phyloP scores from a whole-genome alignment of 768 basidiomycete genomes.

The Trametes cingulata region DNA sequence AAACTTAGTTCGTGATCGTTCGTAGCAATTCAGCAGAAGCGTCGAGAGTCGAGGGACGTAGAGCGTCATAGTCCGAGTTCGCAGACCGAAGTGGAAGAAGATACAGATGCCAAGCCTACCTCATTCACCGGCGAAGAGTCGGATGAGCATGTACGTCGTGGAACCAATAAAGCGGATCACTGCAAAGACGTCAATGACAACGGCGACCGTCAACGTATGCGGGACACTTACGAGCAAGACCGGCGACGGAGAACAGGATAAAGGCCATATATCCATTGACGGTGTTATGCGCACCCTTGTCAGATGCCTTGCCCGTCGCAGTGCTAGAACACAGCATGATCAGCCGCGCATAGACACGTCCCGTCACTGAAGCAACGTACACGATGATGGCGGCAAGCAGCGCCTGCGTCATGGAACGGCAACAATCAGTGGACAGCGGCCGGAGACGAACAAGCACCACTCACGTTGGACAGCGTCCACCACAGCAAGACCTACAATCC shows the following conservation, averaged over 20 bases:
- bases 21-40: slow-evolving; percentile 7
- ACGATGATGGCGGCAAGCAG: slow-evolving; percentile 75
- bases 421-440: not conserved
- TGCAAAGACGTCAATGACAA: slow-evolving; percentile 30
- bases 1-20: slow-evolving; percentile 16
- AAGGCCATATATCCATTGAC: slow-evolving; percentile 90
- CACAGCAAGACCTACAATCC: slow-evolving; percentile 64
- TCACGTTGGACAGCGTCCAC: slow-evolving; percentile 87
- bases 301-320: slow-evolving; percentile 52
- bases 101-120: not conserved
- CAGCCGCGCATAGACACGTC: slow-evolving; percentile 4
- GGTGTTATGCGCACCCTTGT: slow-evolving; percentile 46
- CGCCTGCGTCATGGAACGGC: slow-evolving; percentile 40
- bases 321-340: slow-evolving; percentile 32
- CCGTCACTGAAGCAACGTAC: slow-evolving; percentile 41
- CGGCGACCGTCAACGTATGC: not conserved
- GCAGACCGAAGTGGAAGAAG: not conserved
- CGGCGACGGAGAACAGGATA: slow-evolving; percentile 83
- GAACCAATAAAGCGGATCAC: slow-evolving; percentile 86
- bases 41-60: not conserved
- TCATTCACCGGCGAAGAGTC: slow-evolving; percentile 89
- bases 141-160: slow-evolving; percentile 78
- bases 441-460: slow-evolving; percentile 27
- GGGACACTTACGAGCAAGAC: slow-evolving; percentile 77
- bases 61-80: not conserved